Percentiles rank a stretch among this genome's conserved stretches.
Conservation (phyloP, 495 filamentous ascomycete species). For the Pyronema omphalodes region DNA sequence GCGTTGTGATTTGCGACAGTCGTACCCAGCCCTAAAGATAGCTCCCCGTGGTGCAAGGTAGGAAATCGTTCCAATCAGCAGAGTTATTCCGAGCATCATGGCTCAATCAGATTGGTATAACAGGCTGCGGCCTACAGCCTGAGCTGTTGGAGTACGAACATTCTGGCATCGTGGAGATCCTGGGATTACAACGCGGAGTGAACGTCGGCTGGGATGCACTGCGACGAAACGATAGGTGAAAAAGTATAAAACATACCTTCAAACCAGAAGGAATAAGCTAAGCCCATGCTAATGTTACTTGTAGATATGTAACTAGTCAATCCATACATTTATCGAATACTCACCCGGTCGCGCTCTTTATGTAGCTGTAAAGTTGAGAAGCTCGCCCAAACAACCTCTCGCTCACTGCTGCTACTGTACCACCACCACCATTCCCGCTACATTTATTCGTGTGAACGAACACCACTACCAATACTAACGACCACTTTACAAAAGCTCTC, state of each 20-base stretch:
- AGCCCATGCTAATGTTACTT: neutral
- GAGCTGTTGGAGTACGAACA: too few species aligned
- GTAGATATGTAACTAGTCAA: neutral
- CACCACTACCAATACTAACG: neutral
- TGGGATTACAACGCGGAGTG: too few species aligned
- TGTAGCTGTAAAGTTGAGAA: neutral
- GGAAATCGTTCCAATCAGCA: neutral
- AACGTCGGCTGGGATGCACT: too few species aligned
- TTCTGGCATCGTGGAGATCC: too few species aligned
- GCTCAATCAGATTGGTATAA: neutral
- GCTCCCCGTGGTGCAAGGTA: neutral
- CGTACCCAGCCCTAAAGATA: neutral
- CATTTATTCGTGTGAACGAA: too few species aligned
- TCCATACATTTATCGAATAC: neutral
- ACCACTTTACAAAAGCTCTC: neutral
- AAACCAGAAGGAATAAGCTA: too few species aligned
- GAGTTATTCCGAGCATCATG: neutral
- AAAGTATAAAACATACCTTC: too few species aligned
- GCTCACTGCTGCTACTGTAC: neutral
- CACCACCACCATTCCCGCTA: too few species aligned
- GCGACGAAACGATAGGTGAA: too few species aligned
- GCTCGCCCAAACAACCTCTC: neutral
- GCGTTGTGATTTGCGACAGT: neutral
- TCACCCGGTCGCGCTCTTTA: neutral
- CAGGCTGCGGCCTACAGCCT: neutral